Base-by-base conservation (phyloP, 495 filamentous ascomycete genomes). In the Acidiella bohemica region DNA sequence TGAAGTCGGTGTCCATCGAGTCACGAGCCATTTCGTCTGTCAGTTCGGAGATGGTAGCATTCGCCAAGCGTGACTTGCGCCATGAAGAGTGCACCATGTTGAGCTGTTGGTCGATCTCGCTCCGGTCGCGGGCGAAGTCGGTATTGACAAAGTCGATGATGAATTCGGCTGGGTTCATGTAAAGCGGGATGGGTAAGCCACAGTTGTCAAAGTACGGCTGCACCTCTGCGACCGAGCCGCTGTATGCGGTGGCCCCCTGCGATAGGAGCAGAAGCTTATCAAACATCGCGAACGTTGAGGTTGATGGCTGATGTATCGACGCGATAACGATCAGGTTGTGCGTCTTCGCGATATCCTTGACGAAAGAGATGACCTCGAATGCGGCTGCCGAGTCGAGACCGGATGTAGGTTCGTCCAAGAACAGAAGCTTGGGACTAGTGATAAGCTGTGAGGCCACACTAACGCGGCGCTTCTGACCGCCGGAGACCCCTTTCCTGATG, bases 281-380 rank as follows among this genome's bases (percentile, higher is more conserved):
- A 51, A 90, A 90, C 5, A 86, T 68, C 30, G 74, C 64, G 54
- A 86, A 88, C 0, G 78, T 84, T 0, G 73, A 62, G 0, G 80
- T 79, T 1, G 80, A 84, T 2, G 83, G 83, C 51, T 90, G 83
- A 52, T 90, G 83, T 39, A 90, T 87, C 42, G 72, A 78, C 0
- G 76, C 79, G 35, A 87, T 81, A 11, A 90, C 67, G 36, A 82
- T 66, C 43, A 84, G 75, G 32, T 80, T 80, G 53, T 85, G 74
- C 39, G 64, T 58, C 50, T 65, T 67, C 0, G 75, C 82, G 31
- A 86, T 63, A 17, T 70, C 63, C 47, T 67, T 72, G 20, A 78
- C 61, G 49, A 73, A 79, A 0, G 65, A 71, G 5, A 82, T 75
- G 13, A 84, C 76, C 44, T 84, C 79, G 40, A 58, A 79, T 38